Evolutionary conservation across 2,329 filamentous ascomycete species (phyloP), one percentile per base, ranked within the genome.

Genomic region (Tricladium varicosporioides): DNA sequence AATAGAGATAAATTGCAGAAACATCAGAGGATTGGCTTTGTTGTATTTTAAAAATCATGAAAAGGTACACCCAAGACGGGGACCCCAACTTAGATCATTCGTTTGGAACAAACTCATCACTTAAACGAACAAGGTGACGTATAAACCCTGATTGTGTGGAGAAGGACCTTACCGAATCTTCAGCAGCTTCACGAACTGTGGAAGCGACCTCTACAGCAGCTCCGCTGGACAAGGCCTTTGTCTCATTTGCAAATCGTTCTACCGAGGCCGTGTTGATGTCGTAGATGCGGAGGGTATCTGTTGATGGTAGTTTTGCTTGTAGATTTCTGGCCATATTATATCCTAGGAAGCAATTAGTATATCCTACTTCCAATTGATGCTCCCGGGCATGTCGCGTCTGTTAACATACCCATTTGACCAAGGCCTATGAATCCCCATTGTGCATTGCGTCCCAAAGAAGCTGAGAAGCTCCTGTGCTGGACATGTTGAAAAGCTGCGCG

Each of bases 21-120:
- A 63, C 19, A 72, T 87, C 85, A 88, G 85, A 87, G 84, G 86
- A 89, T 89, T 89, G 85, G 86, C 85, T 88, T 80, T 84, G 76
- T 76, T 77, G 73, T 76, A 68, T 69, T 67, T 59, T 73, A 70
- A 74, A 81, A 87, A 88, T 87, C 85, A 88, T 70, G 71, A 67
- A 59, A 78, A 78, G 78, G 77, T 77, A 44, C 69, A 63, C 66
- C 60, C 73, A 77, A 71, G 73, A 77, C 73, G 75, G 74, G 76
- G 76, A 75, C 74, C 81, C 84, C 84, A 86, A 88, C 84, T 88
- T 88, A 87, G 84, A 87, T 88, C 85, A 88, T 86, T 77, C 31
- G 74, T 80, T 43, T 76, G 61, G 78, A 76, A 78, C 71, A 74
- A 71, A 68, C 69, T 82, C 80, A 82, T 83, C 81, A 81, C 58